Percentiles rank a stretch among this genome's conserved stretches.
phyloP scores from a whole-genome alignment of 768 basidiomycete genomes.

The Russula vinacea region DNA sequence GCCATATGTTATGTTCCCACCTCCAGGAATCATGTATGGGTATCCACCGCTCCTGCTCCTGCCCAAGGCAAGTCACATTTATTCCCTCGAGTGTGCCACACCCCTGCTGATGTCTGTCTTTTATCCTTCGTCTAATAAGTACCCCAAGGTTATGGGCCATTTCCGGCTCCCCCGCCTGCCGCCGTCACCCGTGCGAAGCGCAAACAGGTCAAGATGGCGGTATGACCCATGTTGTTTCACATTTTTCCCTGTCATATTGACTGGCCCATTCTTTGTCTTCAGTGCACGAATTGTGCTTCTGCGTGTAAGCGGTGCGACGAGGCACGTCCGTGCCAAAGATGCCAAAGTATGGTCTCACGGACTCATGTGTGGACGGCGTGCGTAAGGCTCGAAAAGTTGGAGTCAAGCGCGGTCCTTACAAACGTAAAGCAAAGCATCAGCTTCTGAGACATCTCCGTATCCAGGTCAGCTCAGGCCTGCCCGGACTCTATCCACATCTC shows the following conservation, averaged over 20 bases:
- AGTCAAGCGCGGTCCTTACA: slow-evolving; percentile 57
- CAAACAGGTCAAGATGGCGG: slow-evolving; percentile 59
- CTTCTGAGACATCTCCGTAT: slow-evolving; percentile 30
- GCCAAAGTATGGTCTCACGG: slow-evolving; percentile 56
- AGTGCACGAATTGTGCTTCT: slow-evolving; percentile 57
- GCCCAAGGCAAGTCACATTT: slow-evolving; percentile 21
- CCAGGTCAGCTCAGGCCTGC: slow-evolving; percentile 27
- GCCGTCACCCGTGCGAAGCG: slow-evolving; percentile 43
- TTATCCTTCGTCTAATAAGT: neutral
- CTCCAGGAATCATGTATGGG: slow-evolving; percentile 31
- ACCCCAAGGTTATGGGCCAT: slow-evolving; percentile 24
- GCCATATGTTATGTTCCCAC: slow-evolving; percentile 28
- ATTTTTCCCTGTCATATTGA: slow-evolving; percentile 13
- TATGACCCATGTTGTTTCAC: slow-evolving; percentile 35
- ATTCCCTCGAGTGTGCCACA: neutral
- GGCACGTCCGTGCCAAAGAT: slow-evolving; percentile 59
- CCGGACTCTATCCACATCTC: neutral
- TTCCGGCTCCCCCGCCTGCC: slow-evolving; percentile 34
- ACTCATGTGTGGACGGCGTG: slow-evolving; percentile 54
- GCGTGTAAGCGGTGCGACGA: slow-evolving; percentile 60
- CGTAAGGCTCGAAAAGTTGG: slow-evolving; percentile 65
- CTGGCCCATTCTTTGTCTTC: slow-evolving; percentile 2
- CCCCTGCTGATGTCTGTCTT: neutral
- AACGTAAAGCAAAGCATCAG: slow-evolving; percentile 44
- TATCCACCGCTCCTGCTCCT: slow-evolving; percentile 32